A percentile compares a stretch with the other conserved stretches of the same genome.
Evolutionary conservation across 306 rosid genomes (phyloP).

Genomic region (Rubus idaeus): DNA sequence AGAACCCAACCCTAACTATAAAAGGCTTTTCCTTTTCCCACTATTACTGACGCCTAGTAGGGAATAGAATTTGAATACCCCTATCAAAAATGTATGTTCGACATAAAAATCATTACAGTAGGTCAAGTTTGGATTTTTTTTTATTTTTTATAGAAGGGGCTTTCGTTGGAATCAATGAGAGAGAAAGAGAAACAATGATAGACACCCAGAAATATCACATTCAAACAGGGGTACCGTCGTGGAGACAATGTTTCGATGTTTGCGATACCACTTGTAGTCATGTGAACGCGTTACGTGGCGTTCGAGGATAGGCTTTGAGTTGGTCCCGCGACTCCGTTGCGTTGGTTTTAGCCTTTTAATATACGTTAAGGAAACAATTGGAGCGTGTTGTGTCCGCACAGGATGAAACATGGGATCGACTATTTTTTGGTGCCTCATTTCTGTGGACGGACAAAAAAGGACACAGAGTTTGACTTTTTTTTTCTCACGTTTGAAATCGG

Average conservation of each 20-base stretch:
- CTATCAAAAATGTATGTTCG: background rate
- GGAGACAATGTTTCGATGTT: background rate
- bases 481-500: background rate
- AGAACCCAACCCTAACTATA: constrained; percentile 9
- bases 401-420: background rate
- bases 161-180: background rate
- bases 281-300: constrained; percentile 17
- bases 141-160: background rate
- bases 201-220: constrained; percentile 19
- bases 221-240: background rate
- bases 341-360: background rate
- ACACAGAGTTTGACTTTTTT: constrained; percentile 17
- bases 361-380: background rate
- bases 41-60: background rate
- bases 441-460: constrained; percentile 14
- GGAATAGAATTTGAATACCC: background rate
- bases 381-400: background rate
- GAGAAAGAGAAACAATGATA: background rate
- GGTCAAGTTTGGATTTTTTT: constrained; percentile 3
- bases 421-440: background rate
- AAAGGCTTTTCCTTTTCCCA: constrained; percentile 1
- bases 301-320: accelerated
- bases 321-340: background rate
- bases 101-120: background rate
- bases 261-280: background rate